Base-by-base conservation (phyloP, 768 basidiomycete genomes). In the Candolleomyces eurysporus region DNA sequence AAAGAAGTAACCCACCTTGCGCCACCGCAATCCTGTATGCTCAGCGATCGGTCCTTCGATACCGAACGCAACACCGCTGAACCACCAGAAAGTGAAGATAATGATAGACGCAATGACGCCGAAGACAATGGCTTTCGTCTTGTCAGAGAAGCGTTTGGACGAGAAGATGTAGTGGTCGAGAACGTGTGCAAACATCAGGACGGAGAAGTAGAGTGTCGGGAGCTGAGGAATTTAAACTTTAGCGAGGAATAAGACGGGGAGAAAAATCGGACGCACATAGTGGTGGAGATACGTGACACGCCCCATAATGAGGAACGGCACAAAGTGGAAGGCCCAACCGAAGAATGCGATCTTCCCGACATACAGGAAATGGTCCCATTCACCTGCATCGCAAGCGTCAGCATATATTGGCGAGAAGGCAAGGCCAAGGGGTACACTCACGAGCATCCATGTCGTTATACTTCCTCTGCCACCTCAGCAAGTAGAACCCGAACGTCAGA, bases 261-360 rank as follows among this genome's bases (percentile, higher is more conserved):
- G n/a, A 19, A 59, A 17, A 48, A 52, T 55, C 36, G 32, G 30
- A 84, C 91, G 65, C 66, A 96, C 93, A 71, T 96, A 98, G 79
- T 97, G 95, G 73, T 98, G 96, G 30, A 98, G 77, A 67, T 98
- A 98, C 32, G 95, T 97, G 4, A 95, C 92, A 61, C 95, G 92
- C 21, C 93, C 96, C 97, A 99, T 99, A 77, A 98, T 88, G 65
- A 98, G 77, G 88, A 98, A 99, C 1, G 96, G 96, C 22, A 90
- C 96, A 68, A 85, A 99, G 76, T 99, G 96, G 69, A 98, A 82
- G 17, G 82, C 76, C 96, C 96, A 98, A 8, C 97, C 96, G 59
- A 89, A 81, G 71, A 95, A 87, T 0, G 94, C 92, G 42, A 98
- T 81, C 77, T 97, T 97, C 22, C 88, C 85, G 14, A 96, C 92